Conservation (phyloP, 129 eudicot genomes). For the Tagetes patula region DNA sequence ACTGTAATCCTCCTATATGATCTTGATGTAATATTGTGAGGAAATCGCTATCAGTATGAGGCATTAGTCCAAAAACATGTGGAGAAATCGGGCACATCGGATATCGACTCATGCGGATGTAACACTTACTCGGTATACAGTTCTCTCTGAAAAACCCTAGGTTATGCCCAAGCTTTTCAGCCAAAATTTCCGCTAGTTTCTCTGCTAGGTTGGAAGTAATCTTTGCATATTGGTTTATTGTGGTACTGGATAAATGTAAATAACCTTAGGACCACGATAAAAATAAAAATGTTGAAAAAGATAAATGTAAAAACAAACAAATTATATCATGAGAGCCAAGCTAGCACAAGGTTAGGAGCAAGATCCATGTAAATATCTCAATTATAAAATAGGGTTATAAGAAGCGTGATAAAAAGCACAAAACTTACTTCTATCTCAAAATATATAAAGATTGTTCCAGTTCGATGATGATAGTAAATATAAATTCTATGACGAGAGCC, state of each 20-base stretch:
- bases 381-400: no score
- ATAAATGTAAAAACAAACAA: neutral
- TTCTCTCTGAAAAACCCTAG: slow-evolving; percentile 44
- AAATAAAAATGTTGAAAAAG: neutral
- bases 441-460: no score
- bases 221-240: slow-evolving; percentile 54
- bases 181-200: slow-evolving; percentile 62
- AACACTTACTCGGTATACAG: slow-evolving; percentile 64
- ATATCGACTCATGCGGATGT: slow-evolving; percentile 74
- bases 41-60: slow-evolving; percentile 89
- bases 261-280: neutral
- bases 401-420: no score
- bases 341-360: no score
- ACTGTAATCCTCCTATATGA: slow-evolving; percentile 73
- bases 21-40: slow-evolving; percentile 86
- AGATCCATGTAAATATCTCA: no score
- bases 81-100: slow-evolving; percentile 64
- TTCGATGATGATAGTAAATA: no score
- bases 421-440: no score
- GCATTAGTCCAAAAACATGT: slow-evolving; percentile 60
- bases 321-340: no score
- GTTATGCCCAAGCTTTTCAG: slow-evolving; percentile 49
- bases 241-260: slow-evolving; percentile 36
- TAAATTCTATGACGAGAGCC: no score
- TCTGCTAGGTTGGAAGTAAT: slow-evolving; percentile 55